phyloP scores from a whole-genome alignment of 306 rosid genomes.

The Castanospermum australe region DNA sequence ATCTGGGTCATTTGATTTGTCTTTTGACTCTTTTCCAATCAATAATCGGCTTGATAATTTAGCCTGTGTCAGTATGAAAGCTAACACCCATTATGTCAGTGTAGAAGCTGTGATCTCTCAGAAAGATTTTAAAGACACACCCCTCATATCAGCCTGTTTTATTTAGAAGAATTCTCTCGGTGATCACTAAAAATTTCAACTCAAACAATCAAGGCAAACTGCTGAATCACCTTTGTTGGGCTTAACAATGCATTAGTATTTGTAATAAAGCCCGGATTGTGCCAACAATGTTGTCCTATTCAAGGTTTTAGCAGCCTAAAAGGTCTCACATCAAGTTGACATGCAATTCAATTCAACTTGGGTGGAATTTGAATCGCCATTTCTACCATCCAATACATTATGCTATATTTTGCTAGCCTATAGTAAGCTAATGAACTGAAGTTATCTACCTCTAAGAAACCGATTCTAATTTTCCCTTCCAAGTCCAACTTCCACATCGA shows the following conservation, averaged over 20 bases:
- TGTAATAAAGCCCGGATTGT: background rate
- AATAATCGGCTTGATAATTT: background rate
- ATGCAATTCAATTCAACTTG: conserved; percentile 46
- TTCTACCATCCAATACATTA: background rate
- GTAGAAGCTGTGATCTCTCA: too few relatives aligned
- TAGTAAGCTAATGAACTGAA: background rate
- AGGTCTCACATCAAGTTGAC: background rate
- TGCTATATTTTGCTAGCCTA: background rate
- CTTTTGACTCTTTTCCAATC: background rate
- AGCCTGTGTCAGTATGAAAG: background rate
- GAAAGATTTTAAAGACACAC: background rate
- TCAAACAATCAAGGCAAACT: too few relatives aligned
- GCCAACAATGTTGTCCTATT: too few relatives aligned
- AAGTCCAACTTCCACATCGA: conserved; percentile 49
- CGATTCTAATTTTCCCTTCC: background rate
- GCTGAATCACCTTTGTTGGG: too few relatives aligned
- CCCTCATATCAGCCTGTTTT: too few relatives aligned
- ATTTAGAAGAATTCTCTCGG: too few relatives aligned
- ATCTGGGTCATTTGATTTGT: background rate
- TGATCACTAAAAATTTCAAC: too few relatives aligned
- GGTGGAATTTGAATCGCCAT: conserved; percentile 37
- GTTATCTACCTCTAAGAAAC: background rate
- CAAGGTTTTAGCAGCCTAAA: background rate
- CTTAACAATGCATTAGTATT: background rate
- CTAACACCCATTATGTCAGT: background rate